Evolutionary conservation across 331 rosid species (phyloP).

Genomic region (Stylosanthes scabra): DNA sequence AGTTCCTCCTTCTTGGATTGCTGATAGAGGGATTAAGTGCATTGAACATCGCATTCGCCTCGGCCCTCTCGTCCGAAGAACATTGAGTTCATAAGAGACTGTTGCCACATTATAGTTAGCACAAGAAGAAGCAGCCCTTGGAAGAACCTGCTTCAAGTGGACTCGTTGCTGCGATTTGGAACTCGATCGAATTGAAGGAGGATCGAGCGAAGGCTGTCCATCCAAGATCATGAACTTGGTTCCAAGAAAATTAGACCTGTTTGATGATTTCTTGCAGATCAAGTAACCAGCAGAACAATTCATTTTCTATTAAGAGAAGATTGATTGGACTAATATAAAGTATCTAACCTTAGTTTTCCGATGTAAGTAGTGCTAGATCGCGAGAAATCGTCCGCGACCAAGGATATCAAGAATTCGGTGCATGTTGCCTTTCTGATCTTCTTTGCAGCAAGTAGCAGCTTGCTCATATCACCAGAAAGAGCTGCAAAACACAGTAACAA

Average conservation of each 20-base stretch:
- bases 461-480: slow-evolving; percentile 78
- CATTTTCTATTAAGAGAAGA: neutral
- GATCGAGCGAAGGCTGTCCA: slow-evolving; percentile 61
- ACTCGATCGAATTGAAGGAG: slow-evolving; percentile 49
- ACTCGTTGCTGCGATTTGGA: slow-evolving; percentile 54
- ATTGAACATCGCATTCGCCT: slow-evolving; percentile 84
- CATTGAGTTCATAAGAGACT: slow-evolving; percentile 75
- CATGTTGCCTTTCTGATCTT: slow-evolving; percentile 73
- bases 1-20: slow-evolving; percentile 77
- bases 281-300: slow-evolving; percentile 27
- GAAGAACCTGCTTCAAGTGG: slow-evolving; percentile 60
- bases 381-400: slow-evolving; percentile 76
- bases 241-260: slow-evolving; percentile 87
- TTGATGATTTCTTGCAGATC: slow-evolving; percentile 33
- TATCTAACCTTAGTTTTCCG: slow-evolving; percentile 68
- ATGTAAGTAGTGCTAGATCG: slow-evolving; percentile 58
- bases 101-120: slow-evolving; percentile 64
- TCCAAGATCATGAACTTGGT: slow-evolving; percentile 74
- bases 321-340: slow-evolving; percentile 22
- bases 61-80: slow-evolving; percentile 91
- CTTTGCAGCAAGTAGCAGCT: slow-evolving; percentile 76
- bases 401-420: slow-evolving; percentile 71
- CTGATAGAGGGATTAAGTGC: slow-evolving; percentile 71
- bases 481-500: slow-evolving; percentile 50
- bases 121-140: slow-evolving; percentile 55